Percentiles rank a stretch among this genome's conserved stretches.
phyloP scores from a whole-genome alignment of 306 rosid genomes.

The Benincasa hispida region DNA sequence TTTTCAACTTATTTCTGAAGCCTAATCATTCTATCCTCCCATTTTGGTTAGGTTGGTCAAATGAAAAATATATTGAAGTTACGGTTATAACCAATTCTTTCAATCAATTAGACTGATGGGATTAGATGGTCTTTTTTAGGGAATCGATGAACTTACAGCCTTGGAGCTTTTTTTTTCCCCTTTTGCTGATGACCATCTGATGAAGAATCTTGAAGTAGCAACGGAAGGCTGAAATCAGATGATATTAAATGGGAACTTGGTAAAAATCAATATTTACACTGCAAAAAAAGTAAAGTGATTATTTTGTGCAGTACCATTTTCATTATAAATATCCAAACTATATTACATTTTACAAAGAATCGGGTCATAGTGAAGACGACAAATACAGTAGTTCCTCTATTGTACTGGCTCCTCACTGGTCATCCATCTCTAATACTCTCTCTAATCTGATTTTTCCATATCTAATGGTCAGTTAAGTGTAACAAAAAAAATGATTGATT shows the following conservation, averaged over 20 bases:
- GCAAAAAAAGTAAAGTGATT: conserved; percentile 2
- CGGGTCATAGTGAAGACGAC: conserved; percentile 2
- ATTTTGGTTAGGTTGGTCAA: background rate
- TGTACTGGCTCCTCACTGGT: conserved; percentile 29
- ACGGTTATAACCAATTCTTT: background rate
- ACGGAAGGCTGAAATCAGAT: background rate
- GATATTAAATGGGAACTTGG: background rate
- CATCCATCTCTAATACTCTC: conserved; percentile 29
- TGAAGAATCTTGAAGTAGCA: conserved; percentile 3
- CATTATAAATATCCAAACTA: conserved; percentile 26
- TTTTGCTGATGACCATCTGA: background rate
- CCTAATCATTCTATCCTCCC: background rate
- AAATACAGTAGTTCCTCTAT: conserved; percentile 12
- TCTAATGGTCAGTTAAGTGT: conserved; percentile 29
- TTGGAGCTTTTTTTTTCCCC: background rate
- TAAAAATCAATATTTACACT: background rate
- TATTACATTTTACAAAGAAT: conserved; percentile 27
- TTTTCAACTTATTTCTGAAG: background rate
- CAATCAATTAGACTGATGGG: background rate
- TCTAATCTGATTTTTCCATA: conserved; percentile 13
- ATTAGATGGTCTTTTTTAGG: background rate
- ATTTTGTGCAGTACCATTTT: background rate
- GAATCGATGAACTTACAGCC: background rate
- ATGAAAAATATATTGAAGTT: background rate
- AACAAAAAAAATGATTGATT: conserved; percentile 21